Percentiles rank a stretch among this genome's conserved stretches.
Evolutionary conservation across 352 stramenopile species (phyloP).

Genomic region (Pythium plurisporium): DNA sequence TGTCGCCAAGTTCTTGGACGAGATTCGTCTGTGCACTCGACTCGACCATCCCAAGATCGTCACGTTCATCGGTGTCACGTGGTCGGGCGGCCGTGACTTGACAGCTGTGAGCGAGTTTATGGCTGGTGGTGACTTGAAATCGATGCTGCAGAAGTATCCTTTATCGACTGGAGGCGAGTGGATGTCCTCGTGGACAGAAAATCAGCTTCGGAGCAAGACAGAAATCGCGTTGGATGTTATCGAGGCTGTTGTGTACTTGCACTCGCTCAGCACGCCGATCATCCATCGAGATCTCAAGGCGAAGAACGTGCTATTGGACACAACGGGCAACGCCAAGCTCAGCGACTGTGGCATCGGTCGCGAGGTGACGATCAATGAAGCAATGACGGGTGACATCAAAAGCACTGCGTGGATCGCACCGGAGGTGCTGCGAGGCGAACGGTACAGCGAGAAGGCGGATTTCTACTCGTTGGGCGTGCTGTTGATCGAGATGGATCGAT

Average conservation of each 20-base stretch:
- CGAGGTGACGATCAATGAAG: constrained; percentile 11
- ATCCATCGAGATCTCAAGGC: constrained; percentile 21
- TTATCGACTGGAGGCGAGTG: not conserved
- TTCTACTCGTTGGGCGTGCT: constrained; percentile 30
- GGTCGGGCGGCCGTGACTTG: constrained; percentile 22
- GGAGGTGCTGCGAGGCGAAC: constrained; percentile 24
- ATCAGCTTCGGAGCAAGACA: constrained; percentile 3
- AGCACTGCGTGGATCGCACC: constrained; percentile 24
- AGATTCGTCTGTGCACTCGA: constrained; percentile 28
- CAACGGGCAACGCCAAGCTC: constrained; percentile 5
- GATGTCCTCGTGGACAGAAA: not conserved
- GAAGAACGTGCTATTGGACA: constrained; percentile 17
- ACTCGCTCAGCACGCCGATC: constrained; percentile 16
- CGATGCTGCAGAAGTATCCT: constrained; percentile 1
- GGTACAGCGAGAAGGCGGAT: constrained; percentile 29
- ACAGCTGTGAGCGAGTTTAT: constrained; percentile 28
- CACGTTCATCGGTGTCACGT: constrained; percentile 22
- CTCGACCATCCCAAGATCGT: constrained; percentile 34
- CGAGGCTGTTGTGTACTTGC: constrained; percentile 20
- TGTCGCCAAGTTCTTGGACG: constrained; percentile 25
- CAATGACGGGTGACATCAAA: constrained; percentile 25
- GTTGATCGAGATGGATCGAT: constrained; percentile 25
- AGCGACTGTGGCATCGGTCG: constrained; percentile 22
- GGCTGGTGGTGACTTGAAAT: constrained; percentile 18
- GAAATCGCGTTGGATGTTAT: constrained; percentile 11